phyloP scores from a whole-genome alignment of 2,329 filamentous ascomycete species.

The Dothidotthia symphoricarpi region DNA sequence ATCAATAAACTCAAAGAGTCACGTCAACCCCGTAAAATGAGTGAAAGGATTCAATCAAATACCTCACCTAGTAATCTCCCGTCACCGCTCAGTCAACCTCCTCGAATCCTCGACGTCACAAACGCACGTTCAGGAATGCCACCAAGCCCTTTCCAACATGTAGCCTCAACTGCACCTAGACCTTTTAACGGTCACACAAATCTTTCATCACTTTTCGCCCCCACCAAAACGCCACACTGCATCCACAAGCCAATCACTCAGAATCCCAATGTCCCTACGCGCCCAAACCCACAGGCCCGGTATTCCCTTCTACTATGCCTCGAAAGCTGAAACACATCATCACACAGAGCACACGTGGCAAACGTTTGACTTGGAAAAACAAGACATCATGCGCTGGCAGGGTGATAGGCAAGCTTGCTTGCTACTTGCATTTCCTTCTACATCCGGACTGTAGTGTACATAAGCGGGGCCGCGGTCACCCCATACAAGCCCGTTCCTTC shows the following conservation, averaged over 20 bases:
- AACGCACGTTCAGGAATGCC: too few species aligned
- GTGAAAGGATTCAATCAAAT: too few species aligned
- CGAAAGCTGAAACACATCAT: slow-evolving; percentile 5
- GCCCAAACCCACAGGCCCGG: slow-evolving; percentile 5
- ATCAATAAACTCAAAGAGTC: too few species aligned
- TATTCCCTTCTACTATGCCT: slow-evolving; percentile 1
- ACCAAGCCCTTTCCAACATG: too few species aligned
- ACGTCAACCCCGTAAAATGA: too few species aligned
- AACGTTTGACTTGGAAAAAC: background rate
- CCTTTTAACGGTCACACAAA: too few species aligned
- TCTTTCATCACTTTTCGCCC: too few species aligned
- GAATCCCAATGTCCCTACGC: slow-evolving; percentile 1
- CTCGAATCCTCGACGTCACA: too few species aligned
- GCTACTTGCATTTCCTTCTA: slow-evolving; percentile 5
- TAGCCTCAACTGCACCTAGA: too few species aligned
- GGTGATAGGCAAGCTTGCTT: slow-evolving; percentile 1
- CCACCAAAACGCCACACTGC: too few species aligned
- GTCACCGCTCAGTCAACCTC: too few species aligned
- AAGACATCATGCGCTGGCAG: slow-evolving; percentile 9
- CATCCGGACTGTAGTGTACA: slow-evolving; percentile 9
- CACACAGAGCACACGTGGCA: slow-evolving; percentile 1
- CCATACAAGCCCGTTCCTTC: slow-evolving; percentile 12
- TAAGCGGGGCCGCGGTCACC: slow-evolving; percentile 7
- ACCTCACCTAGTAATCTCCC: too few species aligned
- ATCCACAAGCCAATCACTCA: slow-evolving; percentile 9